Evolutionary conservation across 2,329 filamentous ascomycete genomes (phyloP), one percentile per base, ranked within the genome.

Genomic region (Fusarium dlaminii): DNA sequence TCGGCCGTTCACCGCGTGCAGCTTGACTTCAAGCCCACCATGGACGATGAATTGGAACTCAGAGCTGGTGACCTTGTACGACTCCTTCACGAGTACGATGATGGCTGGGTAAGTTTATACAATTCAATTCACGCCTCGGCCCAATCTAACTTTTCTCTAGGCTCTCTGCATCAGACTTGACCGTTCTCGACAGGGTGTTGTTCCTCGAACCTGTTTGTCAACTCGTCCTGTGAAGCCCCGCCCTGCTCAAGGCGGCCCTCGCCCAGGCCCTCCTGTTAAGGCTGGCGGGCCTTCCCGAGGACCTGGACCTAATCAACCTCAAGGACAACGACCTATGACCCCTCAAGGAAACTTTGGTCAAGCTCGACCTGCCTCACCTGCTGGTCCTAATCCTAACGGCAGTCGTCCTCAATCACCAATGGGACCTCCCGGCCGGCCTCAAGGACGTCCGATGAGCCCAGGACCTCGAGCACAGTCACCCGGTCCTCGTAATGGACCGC

Each of bases 81-180:
- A 73, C 86, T 99, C 73, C 87, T 98, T 59, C 96, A 98, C 80
- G 95, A 98, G 83, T 99, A 98, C 79, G 96, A 99, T 80, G 96
- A 99, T 84, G 96, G 96, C 79, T 99, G 96, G 96, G 94, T 96
- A 89, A 89, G 93, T 45, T 32, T 14, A 29, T 14, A 15, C 29
- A 22, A 14, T 22, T 15, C 8, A 40, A 22, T 17, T 43, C 40
- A 43, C n/a, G 32, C 29, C 12, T 37, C 14, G 55, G 13, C 51
- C 27, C 46, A 24, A 63, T 75, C 81, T 83, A 82, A 84, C 79
- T 76, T 77, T 77, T 66, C 52, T 67, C 6, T 74, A 95, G 94
- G 94, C 95, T 79, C 93, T 98, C 63, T 98, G 95, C 83, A 93
- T 95, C 76, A 93, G 92, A 74, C 91, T 98, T 78, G 95, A 98